phyloP scores from a whole-genome alignment of 257 asterid species.

The Nicotiana noctiflora region DNA sequence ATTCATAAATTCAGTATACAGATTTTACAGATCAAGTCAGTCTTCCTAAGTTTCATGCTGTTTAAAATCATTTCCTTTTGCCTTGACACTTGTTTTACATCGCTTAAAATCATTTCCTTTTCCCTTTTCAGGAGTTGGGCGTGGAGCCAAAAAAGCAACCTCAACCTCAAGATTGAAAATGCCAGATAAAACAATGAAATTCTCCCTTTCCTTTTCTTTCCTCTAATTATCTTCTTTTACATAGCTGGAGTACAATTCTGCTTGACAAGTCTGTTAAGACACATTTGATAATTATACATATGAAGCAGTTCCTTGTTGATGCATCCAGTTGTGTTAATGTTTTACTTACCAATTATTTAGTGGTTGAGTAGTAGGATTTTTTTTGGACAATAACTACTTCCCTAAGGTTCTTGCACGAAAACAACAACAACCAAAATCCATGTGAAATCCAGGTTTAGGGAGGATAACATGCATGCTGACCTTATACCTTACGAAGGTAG shows the following conservation, averaged over 20 bases:
- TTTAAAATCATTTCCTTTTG: neutral
- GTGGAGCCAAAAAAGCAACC: neutral
- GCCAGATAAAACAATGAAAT: neutral
- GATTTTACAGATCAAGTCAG: neutral
- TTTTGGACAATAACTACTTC: no score
- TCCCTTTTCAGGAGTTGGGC: neutral
- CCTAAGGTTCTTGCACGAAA: no score
- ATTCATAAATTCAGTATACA: slow-evolving; percentile 8
- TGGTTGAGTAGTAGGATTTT: neutral
- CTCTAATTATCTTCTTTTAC: neutral
- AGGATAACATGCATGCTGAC: no score
- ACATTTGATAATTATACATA: neutral
- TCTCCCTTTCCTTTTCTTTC: neutral
- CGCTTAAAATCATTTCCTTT: neutral
- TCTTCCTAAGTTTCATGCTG: neutral
- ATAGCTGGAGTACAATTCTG: neutral
- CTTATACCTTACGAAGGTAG: no score
- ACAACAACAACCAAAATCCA: no score
- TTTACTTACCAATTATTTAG: neutral
- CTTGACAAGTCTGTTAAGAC: no score
- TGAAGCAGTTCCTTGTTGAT: neutral
- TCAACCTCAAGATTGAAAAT: neutral
- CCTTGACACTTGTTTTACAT: neutral
- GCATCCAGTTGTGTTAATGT: neutral
- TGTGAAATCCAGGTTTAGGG: no score